Conservation (phyloP, 768 basidiomycete species). For the Russula earlei region DNA sequence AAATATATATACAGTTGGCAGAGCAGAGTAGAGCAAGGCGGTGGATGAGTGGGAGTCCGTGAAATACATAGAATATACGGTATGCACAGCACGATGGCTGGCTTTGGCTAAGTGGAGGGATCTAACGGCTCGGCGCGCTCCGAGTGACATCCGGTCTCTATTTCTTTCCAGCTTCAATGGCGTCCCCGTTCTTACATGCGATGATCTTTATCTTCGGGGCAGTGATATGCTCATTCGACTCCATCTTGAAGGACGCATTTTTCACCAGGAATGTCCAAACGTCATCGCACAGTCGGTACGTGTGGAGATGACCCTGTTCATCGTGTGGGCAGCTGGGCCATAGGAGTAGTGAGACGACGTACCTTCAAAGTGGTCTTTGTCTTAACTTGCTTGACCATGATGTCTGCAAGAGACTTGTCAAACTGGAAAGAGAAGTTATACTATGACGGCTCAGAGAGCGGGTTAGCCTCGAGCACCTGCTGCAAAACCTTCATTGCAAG, state of each 20-base stretch:
- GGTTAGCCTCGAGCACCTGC: conserved; percentile 51
- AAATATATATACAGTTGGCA: background rate
- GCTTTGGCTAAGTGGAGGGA: background rate
- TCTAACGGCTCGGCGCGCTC: background rate
- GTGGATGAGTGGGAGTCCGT: background rate
- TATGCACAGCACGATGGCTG: conserved; percentile 9
- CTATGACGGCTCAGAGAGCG: background rate
- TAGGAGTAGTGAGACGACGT: conserved; percentile 19
- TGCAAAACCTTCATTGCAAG: conserved; percentile 97
- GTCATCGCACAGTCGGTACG: conserved; percentile 89
- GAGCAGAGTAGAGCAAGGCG: background rate
- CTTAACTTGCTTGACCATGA: conserved; percentile 89
- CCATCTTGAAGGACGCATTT: conserved; percentile 92
- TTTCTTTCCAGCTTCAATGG: conserved; percentile 76
- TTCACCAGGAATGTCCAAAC: conserved; percentile 99
- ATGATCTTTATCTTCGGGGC: conserved; percentile 90
- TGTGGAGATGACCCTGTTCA: conserved; percentile 70
- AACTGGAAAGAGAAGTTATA: conserved; percentile 44
- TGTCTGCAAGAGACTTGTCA: conserved; percentile 91
- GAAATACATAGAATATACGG: conserved; percentile 13
- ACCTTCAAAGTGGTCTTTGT: conserved; percentile 91
- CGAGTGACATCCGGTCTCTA: conserved; percentile 22
- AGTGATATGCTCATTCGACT: conserved; percentile 65
- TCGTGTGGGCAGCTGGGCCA: background rate
- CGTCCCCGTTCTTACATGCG: conserved; percentile 94